Conservation (phyloP, 176 grass and related monocot species). For the Luzula sylvatica region DNA sequence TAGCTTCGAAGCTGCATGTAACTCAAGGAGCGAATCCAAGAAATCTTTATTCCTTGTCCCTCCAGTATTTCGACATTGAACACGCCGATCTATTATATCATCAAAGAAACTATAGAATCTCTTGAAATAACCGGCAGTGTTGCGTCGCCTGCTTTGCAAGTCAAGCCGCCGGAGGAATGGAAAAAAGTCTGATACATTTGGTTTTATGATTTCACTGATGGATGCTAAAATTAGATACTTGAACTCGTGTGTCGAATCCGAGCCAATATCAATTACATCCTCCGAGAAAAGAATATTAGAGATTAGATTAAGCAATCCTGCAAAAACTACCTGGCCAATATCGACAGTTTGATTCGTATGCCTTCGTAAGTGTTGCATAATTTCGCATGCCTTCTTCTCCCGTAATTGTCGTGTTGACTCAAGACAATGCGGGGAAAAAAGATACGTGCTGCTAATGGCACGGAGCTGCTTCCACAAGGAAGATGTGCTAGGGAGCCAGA, state of each 20-base stretch:
- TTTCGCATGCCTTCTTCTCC: neutral
- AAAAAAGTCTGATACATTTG: slow-evolving; percentile 18
- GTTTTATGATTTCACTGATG: neutral
- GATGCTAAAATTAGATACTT: neutral
- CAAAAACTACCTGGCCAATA: neutral
- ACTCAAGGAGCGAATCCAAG: neutral
- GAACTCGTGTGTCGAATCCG: neutral
- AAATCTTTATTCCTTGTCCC: neutral
- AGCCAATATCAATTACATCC: neutral
- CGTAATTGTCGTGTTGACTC: neutral
- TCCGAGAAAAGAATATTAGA: neutral
- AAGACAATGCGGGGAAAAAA: neutral
- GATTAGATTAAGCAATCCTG: neutral
- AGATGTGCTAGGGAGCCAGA: neutral
- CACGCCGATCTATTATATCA: neutral
- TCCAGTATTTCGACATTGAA: neutral
- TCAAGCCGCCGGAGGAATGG: slow-evolving; percentile 1
- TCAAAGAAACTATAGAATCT: neutral
- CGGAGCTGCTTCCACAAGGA: neutral
- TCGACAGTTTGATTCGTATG: neutral
- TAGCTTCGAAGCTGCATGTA: neutral
- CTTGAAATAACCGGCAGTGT: no score
- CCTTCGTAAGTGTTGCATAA: neutral
- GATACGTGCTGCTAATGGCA: neutral
- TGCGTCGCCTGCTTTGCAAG: neutral